Percentiles rank a stretch among this genome's conserved stretches.
phyloP scores from a whole-genome alignment of 441 rosid genomes.

The Hura crepitans region DNA sequence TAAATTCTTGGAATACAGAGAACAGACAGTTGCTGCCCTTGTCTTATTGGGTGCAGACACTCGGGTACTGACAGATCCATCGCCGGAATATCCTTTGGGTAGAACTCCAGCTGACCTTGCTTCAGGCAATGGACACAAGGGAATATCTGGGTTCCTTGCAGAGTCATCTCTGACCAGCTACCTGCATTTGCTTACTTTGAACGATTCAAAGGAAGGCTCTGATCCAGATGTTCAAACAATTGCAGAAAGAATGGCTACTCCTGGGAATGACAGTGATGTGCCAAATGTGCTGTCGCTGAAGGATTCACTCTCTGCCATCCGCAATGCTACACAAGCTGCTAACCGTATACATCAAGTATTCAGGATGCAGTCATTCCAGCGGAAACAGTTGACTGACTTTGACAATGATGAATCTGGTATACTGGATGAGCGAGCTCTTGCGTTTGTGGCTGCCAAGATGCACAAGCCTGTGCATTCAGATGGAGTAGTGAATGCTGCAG shows the following conservation, averaged over 20 bases:
- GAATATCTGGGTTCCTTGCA: slow-evolving; percentile 94
- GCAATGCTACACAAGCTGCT: slow-evolving; percentile 96
- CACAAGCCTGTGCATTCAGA: slow-evolving; percentile 41
- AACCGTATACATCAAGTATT: slow-evolving; percentile 79
- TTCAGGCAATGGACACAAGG: slow-evolving; percentile 80
- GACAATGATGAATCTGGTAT: slow-evolving; percentile 40
- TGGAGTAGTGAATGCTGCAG: slow-evolving; percentile 63
- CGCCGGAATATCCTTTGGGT: slow-evolving; percentile 64
- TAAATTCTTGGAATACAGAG: slow-evolving; percentile 44
- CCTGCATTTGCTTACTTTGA: slow-evolving; percentile 57
- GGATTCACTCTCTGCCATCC: slow-evolving; percentile 81
- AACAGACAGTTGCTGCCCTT: slow-evolving; percentile 71
- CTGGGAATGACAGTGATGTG: slow-evolving; percentile 43
- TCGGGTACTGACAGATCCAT: slow-evolving; percentile 76
- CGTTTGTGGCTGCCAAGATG: slow-evolving; percentile 49
- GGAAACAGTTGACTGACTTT: slow-evolving; percentile 53
- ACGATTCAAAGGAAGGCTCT: slow-evolving; percentile 38
- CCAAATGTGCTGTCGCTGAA: slow-evolving; percentile 62
- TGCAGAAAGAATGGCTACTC: slow-evolving; percentile 64
- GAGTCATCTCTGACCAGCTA: slow-evolving; percentile 69
- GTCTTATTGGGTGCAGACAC: slow-evolving; percentile 72
- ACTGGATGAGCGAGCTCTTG: slow-evolving; percentile 54
- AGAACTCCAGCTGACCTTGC: slow-evolving; percentile 92
- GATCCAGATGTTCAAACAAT: slow-evolving; percentile 46
- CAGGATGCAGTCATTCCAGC: slow-evolving; percentile 84